Percentiles rank a stretch among this genome's conserved stretches.
Conservation (phyloP, 2,329 filamentous ascomycete species). For the Trichoderma endophyticum region DNA sequence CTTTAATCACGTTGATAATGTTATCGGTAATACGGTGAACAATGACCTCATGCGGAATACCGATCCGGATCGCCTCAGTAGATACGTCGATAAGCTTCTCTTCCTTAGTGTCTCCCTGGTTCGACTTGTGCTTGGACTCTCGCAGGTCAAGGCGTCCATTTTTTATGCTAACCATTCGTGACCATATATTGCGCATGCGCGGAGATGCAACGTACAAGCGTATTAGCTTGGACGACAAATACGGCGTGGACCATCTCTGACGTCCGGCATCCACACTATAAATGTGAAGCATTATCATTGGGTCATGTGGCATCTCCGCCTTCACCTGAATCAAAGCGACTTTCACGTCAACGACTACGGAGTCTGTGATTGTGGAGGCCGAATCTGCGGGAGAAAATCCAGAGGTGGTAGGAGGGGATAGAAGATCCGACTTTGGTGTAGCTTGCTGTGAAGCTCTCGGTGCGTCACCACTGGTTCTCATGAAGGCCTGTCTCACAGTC, state of each 20-base stretch:
- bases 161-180: constrained; percentile 80
- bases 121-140: constrained; percentile 67
- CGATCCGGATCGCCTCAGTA: constrained; percentile 81
- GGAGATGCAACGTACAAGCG: constrained; percentile 88
- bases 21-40: constrained; percentile 94
- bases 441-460: constrained; percentile 34
- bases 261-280: constrained; percentile 78
- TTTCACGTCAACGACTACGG: constrained; percentile 79
- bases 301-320: constrained; percentile 81
- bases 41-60: constrained; percentile 86
- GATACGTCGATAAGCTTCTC: constrained; percentile 82
- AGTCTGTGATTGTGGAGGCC: constrained; percentile 50
- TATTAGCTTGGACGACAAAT: constrained; percentile 70
- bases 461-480: constrained; percentile 48
- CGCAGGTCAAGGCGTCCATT: constrained; percentile 76
- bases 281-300: constrained; percentile 86
- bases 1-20: constrained; percentile 80
- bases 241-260: constrained; percentile 84
- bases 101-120: constrained; percentile 56
- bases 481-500: constrained; percentile 70
- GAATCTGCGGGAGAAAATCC: constrained; percentile 28
- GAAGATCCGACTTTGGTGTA: constrained; percentile 29
- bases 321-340: constrained; percentile 82
- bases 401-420: constrained; percentile 38
- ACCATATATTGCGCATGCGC: constrained; percentile 79